These are phyloP conservation scores for Pisolithus albus DNA, from an alignment of 768 basidiomycete species.

Conservation along the genomic window DNA sequence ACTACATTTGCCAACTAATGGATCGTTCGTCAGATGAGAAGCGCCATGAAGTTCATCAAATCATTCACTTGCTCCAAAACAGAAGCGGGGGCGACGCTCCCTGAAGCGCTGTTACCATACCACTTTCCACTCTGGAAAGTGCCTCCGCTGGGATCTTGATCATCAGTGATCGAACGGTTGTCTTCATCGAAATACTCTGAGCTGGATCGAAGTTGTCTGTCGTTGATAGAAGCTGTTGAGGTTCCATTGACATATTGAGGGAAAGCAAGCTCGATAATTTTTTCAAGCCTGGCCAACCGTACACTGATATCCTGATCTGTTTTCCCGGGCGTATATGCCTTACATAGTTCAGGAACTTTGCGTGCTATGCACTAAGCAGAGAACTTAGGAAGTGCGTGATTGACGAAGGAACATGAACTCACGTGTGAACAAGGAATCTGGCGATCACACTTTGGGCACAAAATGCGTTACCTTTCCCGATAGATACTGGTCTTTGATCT, in stretches of 20 bases:
- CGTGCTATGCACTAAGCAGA: slow-evolving; percentile 64
- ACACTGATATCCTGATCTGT: slow-evolving; percentile 74
- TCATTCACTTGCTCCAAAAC: slow-evolving; percentile 69
- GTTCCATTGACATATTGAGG: slow-evolving; percentile 59
- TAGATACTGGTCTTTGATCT: slow-evolving; percentile 5
- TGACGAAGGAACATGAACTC: slow-evolving; percentile 17
- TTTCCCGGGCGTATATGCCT: slow-evolving; percentile 84
- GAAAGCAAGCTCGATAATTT: slow-evolving; percentile 72
- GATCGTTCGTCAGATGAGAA: slow-evolving; percentile 15
- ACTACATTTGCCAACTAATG: slow-evolving; percentile 49
- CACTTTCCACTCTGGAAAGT: slow-evolving; percentile 80
- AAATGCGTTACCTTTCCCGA: slow-evolving; percentile 15
- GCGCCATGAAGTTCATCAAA: slow-evolving; percentile 11
- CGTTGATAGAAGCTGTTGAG: slow-evolving; percentile 26
- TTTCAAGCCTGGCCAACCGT: slow-evolving; percentile 69
- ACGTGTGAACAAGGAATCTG: slow-evolving; percentile 84
- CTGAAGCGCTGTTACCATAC: slow-evolving; percentile 79
- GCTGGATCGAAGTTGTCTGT: slow-evolving; percentile 38
- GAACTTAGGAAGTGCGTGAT: slow-evolving; percentile 7
- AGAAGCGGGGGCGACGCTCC: slow-evolving; percentile 74
- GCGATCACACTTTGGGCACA: slow-evolving; percentile 63
- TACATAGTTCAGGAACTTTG: slow-evolving; percentile 83
- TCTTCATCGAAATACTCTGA: slow-evolving; percentile 58
- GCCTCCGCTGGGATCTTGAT: slow-evolving; percentile 69
- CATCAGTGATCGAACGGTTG: slow-evolving; percentile 63